Conservation (phyloP, 768 basidiomycete genomes). For the Suillus occidentalis region DNA sequence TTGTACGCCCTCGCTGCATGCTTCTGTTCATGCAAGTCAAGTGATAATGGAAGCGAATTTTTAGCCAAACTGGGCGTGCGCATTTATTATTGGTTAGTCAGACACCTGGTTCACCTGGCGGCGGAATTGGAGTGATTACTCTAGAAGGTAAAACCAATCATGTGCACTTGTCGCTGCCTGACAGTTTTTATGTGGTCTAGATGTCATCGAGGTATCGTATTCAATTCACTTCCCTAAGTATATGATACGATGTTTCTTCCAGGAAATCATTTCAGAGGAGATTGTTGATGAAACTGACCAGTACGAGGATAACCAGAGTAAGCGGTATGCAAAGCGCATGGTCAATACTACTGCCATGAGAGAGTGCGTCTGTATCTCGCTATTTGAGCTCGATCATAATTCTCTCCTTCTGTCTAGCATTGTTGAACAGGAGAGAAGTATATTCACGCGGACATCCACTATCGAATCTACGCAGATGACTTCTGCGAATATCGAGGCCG, state of each 20-base stretch:
- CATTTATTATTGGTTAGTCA: constrained; percentile 85
- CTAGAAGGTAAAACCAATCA: constrained; percentile 61
- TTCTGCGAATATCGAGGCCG: background rate
- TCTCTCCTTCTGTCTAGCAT: constrained; percentile 38
- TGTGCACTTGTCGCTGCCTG: constrained; percentile 4
- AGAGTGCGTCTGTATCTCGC: constrained; percentile 46
- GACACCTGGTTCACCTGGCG: constrained; percentile 84
- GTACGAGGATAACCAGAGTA: constrained; percentile 84
- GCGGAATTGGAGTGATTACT: constrained; percentile 89
- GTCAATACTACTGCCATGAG: constrained; percentile 78
- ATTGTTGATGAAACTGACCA: constrained; percentile 95
- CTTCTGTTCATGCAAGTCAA: background rate
- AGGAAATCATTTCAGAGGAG: constrained; percentile 97
- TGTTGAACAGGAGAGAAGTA: constrained; percentile 49
- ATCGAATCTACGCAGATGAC: constrained; percentile 32
- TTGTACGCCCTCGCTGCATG: constrained; percentile 49
- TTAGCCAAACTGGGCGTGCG: constrained; percentile 89
- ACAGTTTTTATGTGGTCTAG: constrained; percentile 32
- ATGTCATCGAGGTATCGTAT: constrained; percentile 65
- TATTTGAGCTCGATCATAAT: background rate
- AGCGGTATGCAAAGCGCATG: constrained; percentile 66
- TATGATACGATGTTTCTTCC: constrained; percentile 18
- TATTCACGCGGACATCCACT: constrained; percentile 24
- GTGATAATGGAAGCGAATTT: background rate
- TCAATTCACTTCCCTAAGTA: background rate